Base-by-base conservation (phyloP, 495 filamentous ascomycete genomes). In the Rostrohypoxylon terebratum region DNA sequence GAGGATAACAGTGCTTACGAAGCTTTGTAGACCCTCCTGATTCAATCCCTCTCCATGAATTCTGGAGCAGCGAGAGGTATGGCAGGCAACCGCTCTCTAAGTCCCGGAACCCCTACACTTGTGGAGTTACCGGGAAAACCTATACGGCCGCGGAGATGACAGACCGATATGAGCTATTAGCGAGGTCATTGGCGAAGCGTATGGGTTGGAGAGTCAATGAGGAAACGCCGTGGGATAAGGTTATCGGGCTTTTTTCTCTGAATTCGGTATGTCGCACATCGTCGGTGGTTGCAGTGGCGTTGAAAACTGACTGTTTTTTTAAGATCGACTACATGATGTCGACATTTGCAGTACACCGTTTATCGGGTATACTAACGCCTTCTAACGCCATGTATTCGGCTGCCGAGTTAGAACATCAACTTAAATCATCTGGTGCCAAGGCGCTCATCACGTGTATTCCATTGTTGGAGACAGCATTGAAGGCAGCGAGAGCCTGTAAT, bases 271-370 rank as follows among this genome's bases (percentile, higher is more conserved):
- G 42, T 10, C 23, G 3, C 38, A 21, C 61, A 5, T 5, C 44
- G 18, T 4, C 42, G 54, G 20, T 44, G 51, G 34, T 9, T 54
- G 7, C 50, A 18, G 48, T 9, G 25, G 9, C 4, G 14, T n/a
- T 14, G 21, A 53, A 77, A 77, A 34, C 77, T 60, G 10, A 63
- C 42, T 14, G 11, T 42, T n/a, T 34, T 51, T 31, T 9, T 57
- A 96, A 96, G 93, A 89, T 97, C 66, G 94, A 97, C 79, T 93
- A 90, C 50, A 66, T 96, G 53, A 86, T 93, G 10, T 83, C 94
- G 10, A 85, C 87, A 14, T 94, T 92, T 87, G 91, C 93, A 0
- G 84, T 90, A 14, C 94, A 97, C 76, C 85, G 90, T 33, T 79
- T 97, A 3, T 89, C 88, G 2, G 94, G 93, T 59, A 86, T 97